Conservation (phyloP, 192 early-diverging fungal species). For the Piromyces finnis region DNA sequence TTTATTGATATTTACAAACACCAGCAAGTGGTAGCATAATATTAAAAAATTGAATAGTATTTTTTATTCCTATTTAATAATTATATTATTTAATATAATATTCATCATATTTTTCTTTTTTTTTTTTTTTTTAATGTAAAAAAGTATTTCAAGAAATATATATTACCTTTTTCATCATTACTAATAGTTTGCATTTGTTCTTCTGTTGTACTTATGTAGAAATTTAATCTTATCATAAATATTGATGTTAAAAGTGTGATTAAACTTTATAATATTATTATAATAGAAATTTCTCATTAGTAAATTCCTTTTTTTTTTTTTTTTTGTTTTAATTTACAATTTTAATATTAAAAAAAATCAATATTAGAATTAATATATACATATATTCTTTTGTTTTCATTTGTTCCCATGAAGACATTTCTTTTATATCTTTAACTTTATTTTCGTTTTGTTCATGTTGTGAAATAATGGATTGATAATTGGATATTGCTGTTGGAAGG, state of each 20-base stretch:
- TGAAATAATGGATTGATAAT: neutral
- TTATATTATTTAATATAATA: too few relatives aligned
- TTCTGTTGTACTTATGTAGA: neutral
- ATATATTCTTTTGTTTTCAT: neutral
- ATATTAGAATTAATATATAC: neutral
- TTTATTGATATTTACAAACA: neutral
- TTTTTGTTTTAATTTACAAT: too few relatives aligned
- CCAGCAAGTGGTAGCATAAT: neutral
- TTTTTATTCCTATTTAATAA: neutral
- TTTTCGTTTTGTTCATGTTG: neutral
- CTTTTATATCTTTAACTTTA: neutral
- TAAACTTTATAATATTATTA: too few relatives aligned
- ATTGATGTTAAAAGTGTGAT: neutral
- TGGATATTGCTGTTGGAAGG: too few relatives aligned
- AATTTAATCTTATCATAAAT: neutral
- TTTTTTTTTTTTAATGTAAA: too few relatives aligned
- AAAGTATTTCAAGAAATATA: too few relatives aligned
- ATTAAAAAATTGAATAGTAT: neutral
- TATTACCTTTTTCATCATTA: neutral
- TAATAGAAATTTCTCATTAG: too few relatives aligned
- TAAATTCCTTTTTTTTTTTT: too few relatives aligned
- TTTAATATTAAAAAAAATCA: too few relatives aligned
- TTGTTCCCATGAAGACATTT: neutral
- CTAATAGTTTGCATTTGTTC: neutral
- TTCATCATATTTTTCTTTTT: too few relatives aligned